phyloP scores from a whole-genome alignment of 176 grass and related monocot genomes.

The Microstegium vimineum region DNA sequence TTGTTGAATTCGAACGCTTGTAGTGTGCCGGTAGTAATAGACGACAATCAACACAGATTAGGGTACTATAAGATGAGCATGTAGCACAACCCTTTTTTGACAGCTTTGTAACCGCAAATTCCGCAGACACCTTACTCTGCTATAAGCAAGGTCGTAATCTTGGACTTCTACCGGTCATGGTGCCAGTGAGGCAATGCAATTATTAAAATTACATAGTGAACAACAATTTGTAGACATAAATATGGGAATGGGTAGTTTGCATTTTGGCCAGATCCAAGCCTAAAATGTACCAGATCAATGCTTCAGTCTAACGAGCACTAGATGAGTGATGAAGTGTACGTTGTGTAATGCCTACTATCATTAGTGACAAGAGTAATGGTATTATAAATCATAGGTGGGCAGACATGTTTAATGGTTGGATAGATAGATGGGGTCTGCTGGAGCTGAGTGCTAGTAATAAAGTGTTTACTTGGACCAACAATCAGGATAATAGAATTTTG shows the following conservation, averaged over 20 bases:
- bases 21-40: not conserved
- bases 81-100: not conserved
- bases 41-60: not conserved
- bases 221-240: not conserved
- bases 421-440: not conserved
- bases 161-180: not conserved
- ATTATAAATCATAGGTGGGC: not conserved
- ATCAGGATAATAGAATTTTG: not conserved
- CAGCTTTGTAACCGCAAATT: not conserved
- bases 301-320: not conserved
- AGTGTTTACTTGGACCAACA: not conserved
- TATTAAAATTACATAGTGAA: not conserved
- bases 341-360: not conserved
- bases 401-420: not conserved
- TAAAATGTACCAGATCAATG: not conserved
- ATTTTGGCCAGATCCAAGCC: not conserved
- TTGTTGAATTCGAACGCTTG: not conserved
- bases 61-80: not conserved
- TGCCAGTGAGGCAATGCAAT: not conserved
- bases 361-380: fast-evolving
- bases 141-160: not conserved
- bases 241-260: not conserved
- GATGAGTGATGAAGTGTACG: not conserved
- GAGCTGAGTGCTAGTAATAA: too few species aligned
- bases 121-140: not conserved